Evolutionary conservation across 78 protist genomes (phyloP), one percentile per base, ranked within the genome.

Genomic region (Cavenderia fasciculata): DNA sequence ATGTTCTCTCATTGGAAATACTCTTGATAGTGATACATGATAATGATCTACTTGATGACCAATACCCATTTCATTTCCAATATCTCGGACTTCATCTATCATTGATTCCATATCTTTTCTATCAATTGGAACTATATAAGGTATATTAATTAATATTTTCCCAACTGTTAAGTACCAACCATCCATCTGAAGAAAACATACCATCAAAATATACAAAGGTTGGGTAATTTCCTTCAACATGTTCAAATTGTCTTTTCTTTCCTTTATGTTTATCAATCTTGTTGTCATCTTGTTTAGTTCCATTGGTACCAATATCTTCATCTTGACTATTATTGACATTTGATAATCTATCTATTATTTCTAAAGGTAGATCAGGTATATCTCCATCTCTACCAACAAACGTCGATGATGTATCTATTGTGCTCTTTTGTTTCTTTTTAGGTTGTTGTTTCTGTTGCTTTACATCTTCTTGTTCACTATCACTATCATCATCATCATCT

Each of bases 1-100:
- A 63, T 82, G 90, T 43, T 82, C 90, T 40, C 90, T 38, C 23
- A 82, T 82, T 68, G 90, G 69, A 56, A 82, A 82, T 56, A 66
- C 57, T 65, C 78, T 49, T 19, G 90, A 82, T 18, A 82, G 51
- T 31, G 90, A 82, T 41, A 82, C 54, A 57, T 82, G 90, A 56
- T 66, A 68, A 29, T 71, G n/a, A 1, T 82, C 71, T 18, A 70
- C 16, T 1, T 25, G n/a, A 1, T 38, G 51, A 4, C 18, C 36
- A 19, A 56, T 62, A 19, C 25, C 43, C 46, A 43, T 8, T 62
- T 59, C 46, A 34, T 77, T 62, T 11, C 69, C 61, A 29, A 68
- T 29, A 1, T 38, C 56, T 29, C 54, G 51, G 33, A 82, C 56
- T 41, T 82, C 66, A 1, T 56, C 11, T 16, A 68, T 57, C 36